phyloP scores from a whole-genome alignment of 768 basidiomycete genomes.

The Xanthoconium purpureum region DNA sequence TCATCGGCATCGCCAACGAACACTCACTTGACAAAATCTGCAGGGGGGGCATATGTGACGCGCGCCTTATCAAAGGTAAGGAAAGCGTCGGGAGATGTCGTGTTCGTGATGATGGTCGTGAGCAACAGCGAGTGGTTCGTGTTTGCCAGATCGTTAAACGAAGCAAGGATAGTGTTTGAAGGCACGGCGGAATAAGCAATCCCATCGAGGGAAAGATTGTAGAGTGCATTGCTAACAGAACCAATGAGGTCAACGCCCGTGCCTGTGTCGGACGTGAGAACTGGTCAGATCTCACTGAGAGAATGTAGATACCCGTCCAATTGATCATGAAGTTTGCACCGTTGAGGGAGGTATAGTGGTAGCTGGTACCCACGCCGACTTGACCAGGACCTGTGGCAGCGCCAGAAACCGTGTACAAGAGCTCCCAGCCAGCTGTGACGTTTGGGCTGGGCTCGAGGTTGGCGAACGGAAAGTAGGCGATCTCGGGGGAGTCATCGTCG shows the following conservation, averaged over 20 bases:
- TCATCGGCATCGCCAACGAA: neutral
- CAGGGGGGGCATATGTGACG: conserved; percentile 40
- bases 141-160: conserved; percentile 46
- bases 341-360: conserved; percentile 59
- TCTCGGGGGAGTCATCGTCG: conserved; percentile 64
- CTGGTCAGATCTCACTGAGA: neutral
- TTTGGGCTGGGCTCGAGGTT: conserved; percentile 53
- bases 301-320: conserved; percentile 56
- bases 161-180: conserved; percentile 44
- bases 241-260: conserved; percentile 63
- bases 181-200: conserved; percentile 24
- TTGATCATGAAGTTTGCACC: conserved; percentile 53
- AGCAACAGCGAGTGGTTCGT: conserved; percentile 55
- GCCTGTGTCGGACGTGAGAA: conserved; percentile 39
- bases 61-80: conserved; percentile 59
- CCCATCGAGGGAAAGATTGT: conserved; percentile 54
- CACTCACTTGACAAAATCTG: conserved; percentile 35
- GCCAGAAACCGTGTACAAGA: conserved; percentile 53
- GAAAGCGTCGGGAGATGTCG: conserved; percentile 34
- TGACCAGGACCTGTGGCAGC: conserved; percentile 42
- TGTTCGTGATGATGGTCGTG: conserved; percentile 40
- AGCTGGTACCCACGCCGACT: conserved; percentile 53
- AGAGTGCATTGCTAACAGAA: conserved; percentile 42
- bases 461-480: conserved; percentile 58
- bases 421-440: conserved; percentile 63